Base-by-base conservation (phyloP, 805 yeast genomes). In the Ogataea ganodermae region DNA sequence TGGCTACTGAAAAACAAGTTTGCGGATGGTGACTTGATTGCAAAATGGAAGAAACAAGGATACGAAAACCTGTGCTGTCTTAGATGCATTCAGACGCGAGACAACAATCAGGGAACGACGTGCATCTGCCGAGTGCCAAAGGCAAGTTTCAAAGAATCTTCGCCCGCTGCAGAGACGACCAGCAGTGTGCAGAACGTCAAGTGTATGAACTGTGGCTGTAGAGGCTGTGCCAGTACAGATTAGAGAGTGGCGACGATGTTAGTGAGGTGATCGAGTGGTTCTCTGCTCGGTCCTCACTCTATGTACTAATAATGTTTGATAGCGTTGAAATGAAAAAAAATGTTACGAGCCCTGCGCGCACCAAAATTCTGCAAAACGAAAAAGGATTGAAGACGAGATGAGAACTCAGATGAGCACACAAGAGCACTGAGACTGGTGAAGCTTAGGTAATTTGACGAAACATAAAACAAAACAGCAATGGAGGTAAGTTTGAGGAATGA, bases 111-210 rank as follows among this genome's bases (percentile, higher is more conserved):
- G 56, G 80, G 80, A 4, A 76, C 80, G 5, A 79, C 89, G 0
- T 90, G 97, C 66, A 80, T 90, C 17, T 90, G 97, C 61, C 69
- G 97, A 46, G 96, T 90, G 2, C 96, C 96, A 1, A 74, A 80
- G 54, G 76, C 76, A 1, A 79, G 74, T 3, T 61, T 81, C 66
- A 51, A 41, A 26, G 38, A 49, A 12, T 13, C 23, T 6, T 4
- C 17, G 7, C 37, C 46, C 2, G 40, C 30, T 65, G 54, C 66
- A 4, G 65, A 59, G 2, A 60, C 51, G 13, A 58, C 51, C 28
- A 58, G 45, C 4, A 67, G 59, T 3, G 61, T 53, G 7, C 60
- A 51, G 35, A 60, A 50, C 50, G 70, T 77, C 12, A 77, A 83
- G 54, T 89, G 95, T 63, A 74, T 84, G 5, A 86, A 83, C 24